Conservation (phyloP, 2,329 filamentous ascomycete genomes). For the Metarhizium sp. region DNA sequence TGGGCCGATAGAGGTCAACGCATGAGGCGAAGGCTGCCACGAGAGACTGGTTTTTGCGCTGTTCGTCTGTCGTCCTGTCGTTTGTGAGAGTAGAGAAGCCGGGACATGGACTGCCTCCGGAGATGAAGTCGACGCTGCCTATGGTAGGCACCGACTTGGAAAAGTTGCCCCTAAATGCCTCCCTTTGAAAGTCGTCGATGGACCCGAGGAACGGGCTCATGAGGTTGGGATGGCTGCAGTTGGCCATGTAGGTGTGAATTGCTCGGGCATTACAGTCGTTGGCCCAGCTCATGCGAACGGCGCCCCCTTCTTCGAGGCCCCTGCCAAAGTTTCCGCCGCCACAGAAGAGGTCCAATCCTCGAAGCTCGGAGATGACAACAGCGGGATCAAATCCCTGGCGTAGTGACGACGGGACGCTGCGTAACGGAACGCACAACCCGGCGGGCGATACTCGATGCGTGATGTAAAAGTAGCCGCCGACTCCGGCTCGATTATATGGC, state of each 20-base stretch:
- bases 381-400: constrained; percentile 47
- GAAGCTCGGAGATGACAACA: constrained; percentile 29
- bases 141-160: constrained; percentile 40
- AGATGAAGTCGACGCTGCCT: constrained; percentile 59
- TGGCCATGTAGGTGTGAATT: constrained; percentile 66
- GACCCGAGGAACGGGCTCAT: constrained; percentile 58
- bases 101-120: constrained; percentile 68
- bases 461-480: constrained; percentile 58
- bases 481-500: constrained; percentile 58
- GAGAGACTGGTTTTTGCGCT: constrained; percentile 64
- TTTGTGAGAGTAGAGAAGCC: constrained; percentile 61
- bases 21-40: constrained; percentile 68
- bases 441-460: constrained; percentile 23
- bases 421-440: constrained; percentile 25
- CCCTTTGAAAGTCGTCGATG: constrained; percentile 56
- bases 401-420: constrained; percentile 25
- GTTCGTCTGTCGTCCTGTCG: constrained; percentile 42
- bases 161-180: constrained; percentile 43
- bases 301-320: constrained; percentile 63
- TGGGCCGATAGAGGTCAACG: constrained; percentile 64
- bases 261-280: constrained; percentile 58
- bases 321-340: constrained; percentile 71
- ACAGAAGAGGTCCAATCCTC: constrained; percentile 64
- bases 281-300: constrained; percentile 53
- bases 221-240: constrained; percentile 31